phyloP scores from a whole-genome alignment of 768 basidiomycete species.

The Tulasnella sp. region DNA sequence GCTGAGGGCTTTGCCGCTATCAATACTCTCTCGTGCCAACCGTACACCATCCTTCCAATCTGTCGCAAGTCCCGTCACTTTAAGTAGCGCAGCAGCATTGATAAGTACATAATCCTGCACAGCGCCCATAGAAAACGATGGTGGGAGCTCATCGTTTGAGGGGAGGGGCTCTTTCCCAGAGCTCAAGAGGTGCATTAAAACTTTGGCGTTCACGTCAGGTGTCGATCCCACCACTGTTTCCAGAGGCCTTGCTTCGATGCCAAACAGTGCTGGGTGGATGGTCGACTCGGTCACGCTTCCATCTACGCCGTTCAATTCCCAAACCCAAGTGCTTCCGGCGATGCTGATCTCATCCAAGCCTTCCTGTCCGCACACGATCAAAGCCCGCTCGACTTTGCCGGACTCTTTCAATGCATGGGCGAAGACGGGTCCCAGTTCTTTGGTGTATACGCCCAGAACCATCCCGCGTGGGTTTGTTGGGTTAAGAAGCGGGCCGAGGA shows the following conservation, averaged over 20 bases:
- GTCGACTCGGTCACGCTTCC: constrained; percentile 5
- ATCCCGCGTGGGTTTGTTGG: constrained; percentile 82
- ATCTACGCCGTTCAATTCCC: constrained; percentile 42
- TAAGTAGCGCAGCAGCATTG: constrained; percentile 84
- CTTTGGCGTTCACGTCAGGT: constrained; percentile 75
- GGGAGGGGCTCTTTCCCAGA: constrained; percentile 41
- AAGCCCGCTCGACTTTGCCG: constrained; percentile 59
- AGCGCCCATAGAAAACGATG: constrained; percentile 45
- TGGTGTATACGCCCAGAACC: constrained; percentile 85
- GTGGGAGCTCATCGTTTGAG: background rate
- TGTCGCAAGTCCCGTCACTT: constrained; percentile 71
- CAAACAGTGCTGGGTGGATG: constrained; percentile 60
- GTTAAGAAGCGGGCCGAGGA: constrained; percentile 90
- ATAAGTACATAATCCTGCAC: constrained; percentile 83
- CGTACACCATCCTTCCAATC: constrained; percentile 68
- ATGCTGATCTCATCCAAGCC: constrained; percentile 93
- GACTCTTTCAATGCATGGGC: constrained; percentile 40
- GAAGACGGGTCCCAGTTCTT: constrained; percentile 74
- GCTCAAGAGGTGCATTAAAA: constrained; percentile 61
- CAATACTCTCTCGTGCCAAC: constrained; percentile 53
- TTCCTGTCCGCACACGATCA: constrained; percentile 92
- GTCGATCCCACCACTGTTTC: constrained; percentile 63
- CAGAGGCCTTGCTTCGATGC: constrained; percentile 67
- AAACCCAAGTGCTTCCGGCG: constrained; percentile 80
- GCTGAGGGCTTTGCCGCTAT: constrained; percentile 40